These are phyloP conservation scores for Thalassiosira oceanica DNA, from an alignment of 352 stramenopile genomes.

Conservation along the genomic window DNA sequence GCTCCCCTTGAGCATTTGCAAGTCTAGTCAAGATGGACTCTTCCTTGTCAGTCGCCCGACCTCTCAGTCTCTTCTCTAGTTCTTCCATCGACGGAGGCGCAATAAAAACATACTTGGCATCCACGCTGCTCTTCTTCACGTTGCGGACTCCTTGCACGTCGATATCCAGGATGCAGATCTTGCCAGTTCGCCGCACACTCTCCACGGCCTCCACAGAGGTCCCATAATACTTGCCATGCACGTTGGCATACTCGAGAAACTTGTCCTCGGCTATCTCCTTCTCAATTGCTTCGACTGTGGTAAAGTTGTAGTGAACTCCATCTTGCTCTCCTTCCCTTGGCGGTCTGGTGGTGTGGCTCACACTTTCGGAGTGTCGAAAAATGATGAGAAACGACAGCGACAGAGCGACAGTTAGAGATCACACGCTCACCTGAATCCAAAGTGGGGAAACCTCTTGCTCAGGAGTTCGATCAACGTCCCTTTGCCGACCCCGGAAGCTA, in stretches of 20 bases:
- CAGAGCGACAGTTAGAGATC: no score
- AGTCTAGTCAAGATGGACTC: conserved; percentile 92
- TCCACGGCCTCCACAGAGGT: conserved; percentile 56
- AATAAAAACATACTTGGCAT: conserved; percentile 95
- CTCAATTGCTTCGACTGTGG: conserved; percentile 85
- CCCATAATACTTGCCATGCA: conserved; percentile 95
- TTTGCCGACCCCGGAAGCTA: no score
- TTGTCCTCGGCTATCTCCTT: conserved; percentile 91
- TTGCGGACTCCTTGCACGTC: conserved; percentile 95
- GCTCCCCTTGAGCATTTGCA: conserved; percentile 89
- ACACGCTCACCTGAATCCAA: no score
- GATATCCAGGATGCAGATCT: conserved; percentile 94
- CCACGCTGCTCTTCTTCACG: conserved; percentile 84
- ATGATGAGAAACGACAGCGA: no score
- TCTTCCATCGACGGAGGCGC: conserved; percentile 91
- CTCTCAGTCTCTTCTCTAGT: conserved; percentile 89
- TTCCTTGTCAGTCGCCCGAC: conserved; percentile 90
- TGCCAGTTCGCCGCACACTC: conserved; percentile 6
- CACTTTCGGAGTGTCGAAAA: no score
- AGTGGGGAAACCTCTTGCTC: no score
- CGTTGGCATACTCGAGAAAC: conserved; percentile 91
- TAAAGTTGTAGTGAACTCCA: conserved; percentile 96
- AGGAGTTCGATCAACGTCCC: no score
- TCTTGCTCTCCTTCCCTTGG: conserved; percentile 91
- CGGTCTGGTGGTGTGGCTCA: conserved; percentile 94